Conservation (phyloP, 2,329 filamentous ascomycete species). For the Cephalotrichum gorgonifer region DNA sequence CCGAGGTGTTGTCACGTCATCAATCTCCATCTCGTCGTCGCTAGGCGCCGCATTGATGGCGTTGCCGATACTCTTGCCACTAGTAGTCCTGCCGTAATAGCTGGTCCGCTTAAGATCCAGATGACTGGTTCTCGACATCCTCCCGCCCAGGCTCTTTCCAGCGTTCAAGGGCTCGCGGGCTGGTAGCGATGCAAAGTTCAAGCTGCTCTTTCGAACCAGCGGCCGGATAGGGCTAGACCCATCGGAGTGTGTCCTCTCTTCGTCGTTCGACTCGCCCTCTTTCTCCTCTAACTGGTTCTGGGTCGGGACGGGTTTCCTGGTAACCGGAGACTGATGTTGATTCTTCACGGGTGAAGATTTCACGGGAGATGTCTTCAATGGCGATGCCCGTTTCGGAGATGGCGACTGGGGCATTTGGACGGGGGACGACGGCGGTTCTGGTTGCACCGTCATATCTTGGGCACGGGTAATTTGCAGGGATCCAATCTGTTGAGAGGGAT, state of each 20-base stretch:
- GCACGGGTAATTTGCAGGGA: slow-evolving; percentile 8
- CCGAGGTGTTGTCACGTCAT: slow-evolving; percentile 24
- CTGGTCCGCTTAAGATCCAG: slow-evolving; percentile 63
- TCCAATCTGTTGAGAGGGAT: slow-evolving; percentile 7
- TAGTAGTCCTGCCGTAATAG: slow-evolving; percentile 63
- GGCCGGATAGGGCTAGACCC: slow-evolving; percentile 66
- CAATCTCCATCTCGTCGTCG: slow-evolving; percentile 42
- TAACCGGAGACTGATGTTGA: slow-evolving; percentile 1
- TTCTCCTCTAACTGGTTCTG: background rate
- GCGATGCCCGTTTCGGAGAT: slow-evolving; percentile 13
- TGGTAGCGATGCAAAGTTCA: slow-evolving; percentile 88
- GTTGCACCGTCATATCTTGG: slow-evolving; percentile 6
- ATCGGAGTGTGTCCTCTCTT: slow-evolving; percentile 53
- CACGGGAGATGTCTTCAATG: slow-evolving; percentile 10
- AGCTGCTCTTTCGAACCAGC: slow-evolving; percentile 80
- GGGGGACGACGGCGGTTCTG: slow-evolving; percentile 4
- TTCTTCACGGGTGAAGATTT: slow-evolving; percentile 3
- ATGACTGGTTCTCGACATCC: slow-evolving; percentile 68
- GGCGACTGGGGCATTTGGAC: slow-evolving; percentile 6
- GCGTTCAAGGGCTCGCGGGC: slow-evolving; percentile 76
- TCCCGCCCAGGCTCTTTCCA: slow-evolving; percentile 71
- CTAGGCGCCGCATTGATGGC: slow-evolving; percentile 14
- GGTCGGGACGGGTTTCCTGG: slow-evolving; percentile 6
- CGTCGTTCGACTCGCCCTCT: slow-evolving; percentile 26
- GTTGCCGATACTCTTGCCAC: slow-evolving; percentile 59